phyloP scores from a whole-genome alignment of 306 rosid genomes.

The Fagus sylvatica region DNA sequence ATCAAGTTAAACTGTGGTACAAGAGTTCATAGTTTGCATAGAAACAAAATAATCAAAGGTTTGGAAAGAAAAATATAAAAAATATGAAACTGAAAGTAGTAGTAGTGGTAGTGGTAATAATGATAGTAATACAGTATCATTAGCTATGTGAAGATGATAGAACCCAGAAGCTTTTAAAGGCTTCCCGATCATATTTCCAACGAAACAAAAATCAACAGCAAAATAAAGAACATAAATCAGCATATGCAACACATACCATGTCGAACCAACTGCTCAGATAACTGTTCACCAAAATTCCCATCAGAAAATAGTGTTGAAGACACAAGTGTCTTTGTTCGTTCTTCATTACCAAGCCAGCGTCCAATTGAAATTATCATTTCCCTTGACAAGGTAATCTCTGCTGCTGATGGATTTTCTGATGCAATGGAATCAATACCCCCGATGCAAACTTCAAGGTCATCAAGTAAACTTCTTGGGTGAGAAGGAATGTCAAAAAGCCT shows the following conservation, averaged over 20 bases:
- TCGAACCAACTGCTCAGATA: constrained; percentile 80
- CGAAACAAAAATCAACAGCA: neutral
- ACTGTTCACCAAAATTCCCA: constrained; percentile 65
- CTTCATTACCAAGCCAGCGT: constrained; percentile 88
- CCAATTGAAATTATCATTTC: constrained; percentile 75
- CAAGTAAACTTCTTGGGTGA: constrained; percentile 79
- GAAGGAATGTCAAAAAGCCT: constrained; percentile 57
- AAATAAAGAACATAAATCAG: constrained; percentile 22
- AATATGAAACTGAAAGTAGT: neutral
- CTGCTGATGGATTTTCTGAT: constrained; percentile 64
- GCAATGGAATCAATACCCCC: constrained; percentile 58
- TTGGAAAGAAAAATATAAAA: neutral
- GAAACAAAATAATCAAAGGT: neutral
- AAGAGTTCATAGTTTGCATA: no score
- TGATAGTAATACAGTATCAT: neutral
- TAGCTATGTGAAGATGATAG: no score
- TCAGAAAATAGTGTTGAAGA: constrained; percentile 48
- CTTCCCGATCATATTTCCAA: neutral
- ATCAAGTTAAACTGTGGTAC: no score
- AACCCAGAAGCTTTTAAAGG: neutral
- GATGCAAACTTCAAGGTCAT: constrained; percentile 85
- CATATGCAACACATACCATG: constrained; percentile 60
- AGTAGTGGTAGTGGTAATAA: neutral
- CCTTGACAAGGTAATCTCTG: constrained; percentile 75
- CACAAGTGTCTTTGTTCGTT: constrained; percentile 60